These are phyloP conservation scores for Huntiella abstrusa DNA, from an alignment of 2,329 filamentous ascomycete genomes.

Conservation along the genomic window DNA sequence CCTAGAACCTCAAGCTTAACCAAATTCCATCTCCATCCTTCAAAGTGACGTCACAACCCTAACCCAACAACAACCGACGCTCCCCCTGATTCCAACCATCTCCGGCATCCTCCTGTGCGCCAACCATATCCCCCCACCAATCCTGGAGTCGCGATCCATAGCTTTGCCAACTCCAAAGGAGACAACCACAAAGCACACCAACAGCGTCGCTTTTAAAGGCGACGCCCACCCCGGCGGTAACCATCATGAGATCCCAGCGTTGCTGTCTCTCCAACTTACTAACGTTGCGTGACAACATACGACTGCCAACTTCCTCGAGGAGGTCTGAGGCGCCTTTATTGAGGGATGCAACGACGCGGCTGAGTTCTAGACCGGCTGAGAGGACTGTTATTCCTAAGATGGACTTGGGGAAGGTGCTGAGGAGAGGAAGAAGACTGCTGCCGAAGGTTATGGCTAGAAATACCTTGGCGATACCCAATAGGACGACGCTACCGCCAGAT, in stretches of 20 bases:
- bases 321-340: conserved; percentile 50
- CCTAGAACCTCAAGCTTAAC: no score
- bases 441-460: conserved; percentile 58
- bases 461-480: conserved; percentile 62
- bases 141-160: conserved; percentile 25
- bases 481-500: conserved; percentile 63
- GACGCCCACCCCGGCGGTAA: conserved; percentile 63
- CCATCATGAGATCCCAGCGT: conserved; percentile 77
- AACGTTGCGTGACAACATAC: conserved; percentile 24
- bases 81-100: conserved; percentile 13
- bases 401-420: conserved; percentile 54
- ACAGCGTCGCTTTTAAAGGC: conserved; percentile 82
- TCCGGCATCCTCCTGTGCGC: conserved; percentile 11
- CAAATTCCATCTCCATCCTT: no score
- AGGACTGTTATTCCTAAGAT: conserved; percentile 78
- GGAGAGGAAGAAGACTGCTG: conserved; percentile 49
- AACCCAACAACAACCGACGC: conserved; percentile 17
- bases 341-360: conserved; percentile 65
- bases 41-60: background rate
- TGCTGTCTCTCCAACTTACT: conserved; percentile 51
- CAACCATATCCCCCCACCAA: conserved; percentile 17
- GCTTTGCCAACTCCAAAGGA: no score
- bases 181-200: conserved; percentile 23
- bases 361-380: conserved; percentile 72
- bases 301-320: conserved; percentile 14